Percentiles rank a stretch among this genome's conserved stretches.
phyloP scores from a whole-genome alignment of 768 basidiomycete species.

The Tremella mesenterica region DNA sequence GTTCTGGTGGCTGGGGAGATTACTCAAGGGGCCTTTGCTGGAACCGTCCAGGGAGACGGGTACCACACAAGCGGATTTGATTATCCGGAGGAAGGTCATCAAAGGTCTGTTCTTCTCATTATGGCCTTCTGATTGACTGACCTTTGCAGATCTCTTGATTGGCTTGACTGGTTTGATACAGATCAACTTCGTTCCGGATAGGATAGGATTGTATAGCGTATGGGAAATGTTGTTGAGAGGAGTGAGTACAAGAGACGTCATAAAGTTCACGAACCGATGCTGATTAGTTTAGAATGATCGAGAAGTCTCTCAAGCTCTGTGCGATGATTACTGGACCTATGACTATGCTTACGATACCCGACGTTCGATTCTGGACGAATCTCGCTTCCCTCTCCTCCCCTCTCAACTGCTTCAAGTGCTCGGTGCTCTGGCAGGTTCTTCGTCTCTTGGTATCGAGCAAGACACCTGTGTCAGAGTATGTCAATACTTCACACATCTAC shows the following conservation, averaged over 20 bases:
- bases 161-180: slow-evolving; percentile 64
- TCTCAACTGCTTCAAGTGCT: slow-evolving; percentile 62
- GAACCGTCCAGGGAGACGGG: slow-evolving; percentile 59
- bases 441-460: neutral
- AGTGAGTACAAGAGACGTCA: slow-evolving; percentile 19
- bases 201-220: slow-evolving; percentile 27
- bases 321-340: slow-evolving; percentile 70
- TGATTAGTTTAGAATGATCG: slow-evolving; percentile 67
- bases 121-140: neutral
- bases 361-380: slow-evolving; percentile 71
- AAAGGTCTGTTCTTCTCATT: slow-evolving; percentile 56
- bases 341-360: slow-evolving; percentile 63
- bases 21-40: slow-evolving; percentile 52
- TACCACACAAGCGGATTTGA: slow-evolving; percentile 55
- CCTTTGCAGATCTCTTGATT: slow-evolving; percentile 59
- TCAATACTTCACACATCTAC: slow-evolving; percentile 7
- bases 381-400: slow-evolving; percentile 74
- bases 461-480: neutral
- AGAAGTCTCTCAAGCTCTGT: slow-evolving; percentile 54
- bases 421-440: slow-evolving; percentile 55
- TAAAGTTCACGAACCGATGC: slow-evolving; percentile 47
- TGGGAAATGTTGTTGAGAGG: slow-evolving; percentile 36
- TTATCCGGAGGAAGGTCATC: slow-evolving; percentile 56
- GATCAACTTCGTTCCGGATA: slow-evolving; percentile 58
- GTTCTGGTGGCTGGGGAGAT: slow-evolving; percentile 28